Evolutionary conservation across 352 stramenopile genomes (phyloP).

Genomic region (Phytopythium montanum): DNA sequence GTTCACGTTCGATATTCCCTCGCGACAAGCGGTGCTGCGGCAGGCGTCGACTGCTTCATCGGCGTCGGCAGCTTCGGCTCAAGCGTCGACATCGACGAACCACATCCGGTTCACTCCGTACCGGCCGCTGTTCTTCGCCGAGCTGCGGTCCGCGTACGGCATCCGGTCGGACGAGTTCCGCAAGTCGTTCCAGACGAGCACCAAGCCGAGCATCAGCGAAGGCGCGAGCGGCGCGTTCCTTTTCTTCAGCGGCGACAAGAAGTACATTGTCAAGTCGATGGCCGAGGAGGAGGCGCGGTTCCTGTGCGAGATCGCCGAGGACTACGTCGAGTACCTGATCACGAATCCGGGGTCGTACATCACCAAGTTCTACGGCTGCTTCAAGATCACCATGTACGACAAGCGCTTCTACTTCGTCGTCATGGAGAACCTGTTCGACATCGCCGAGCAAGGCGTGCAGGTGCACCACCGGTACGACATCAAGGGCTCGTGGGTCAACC

Average conservation of each 20-base stretch:
- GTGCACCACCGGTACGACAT: constrained; percentile 90
- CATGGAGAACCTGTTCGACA: constrained; percentile 91
- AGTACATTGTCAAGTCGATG: constrained; percentile 91
- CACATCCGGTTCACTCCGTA: constrained; percentile 78
- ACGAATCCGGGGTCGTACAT: constrained; percentile 70
- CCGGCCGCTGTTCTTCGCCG: constrained; percentile 62
- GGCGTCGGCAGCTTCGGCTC: constrained; percentile 15
- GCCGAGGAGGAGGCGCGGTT: constrained; percentile 76
- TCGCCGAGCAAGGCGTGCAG: constrained; percentile 50
- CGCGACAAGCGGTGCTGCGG: constrained; percentile 14
- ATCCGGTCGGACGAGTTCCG: constrained; percentile 68
- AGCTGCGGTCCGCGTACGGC: constrained; percentile 64
- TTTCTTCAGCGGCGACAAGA: constrained; percentile 89
- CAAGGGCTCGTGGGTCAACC: constrained; percentile 91
- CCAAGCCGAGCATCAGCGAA: constrained; percentile 88
- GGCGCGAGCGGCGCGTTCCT: constrained; percentile 90
- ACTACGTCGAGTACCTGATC: constrained; percentile 86
- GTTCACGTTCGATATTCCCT: constrained; percentile 35
- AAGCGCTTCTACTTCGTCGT: constrained; percentile 91
- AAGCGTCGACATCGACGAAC: constrained; percentile 18
- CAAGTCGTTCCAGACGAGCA: constrained; percentile 75
- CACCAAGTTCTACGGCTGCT: constrained; percentile 89
- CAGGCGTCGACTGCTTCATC: constrained; percentile 22
- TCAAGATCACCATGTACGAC: constrained; percentile 89
- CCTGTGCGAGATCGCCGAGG: constrained; percentile 77